phyloP scores from a whole-genome alignment of 2,329 filamentous ascomycete species.

The Venturia pyrina region DNA sequence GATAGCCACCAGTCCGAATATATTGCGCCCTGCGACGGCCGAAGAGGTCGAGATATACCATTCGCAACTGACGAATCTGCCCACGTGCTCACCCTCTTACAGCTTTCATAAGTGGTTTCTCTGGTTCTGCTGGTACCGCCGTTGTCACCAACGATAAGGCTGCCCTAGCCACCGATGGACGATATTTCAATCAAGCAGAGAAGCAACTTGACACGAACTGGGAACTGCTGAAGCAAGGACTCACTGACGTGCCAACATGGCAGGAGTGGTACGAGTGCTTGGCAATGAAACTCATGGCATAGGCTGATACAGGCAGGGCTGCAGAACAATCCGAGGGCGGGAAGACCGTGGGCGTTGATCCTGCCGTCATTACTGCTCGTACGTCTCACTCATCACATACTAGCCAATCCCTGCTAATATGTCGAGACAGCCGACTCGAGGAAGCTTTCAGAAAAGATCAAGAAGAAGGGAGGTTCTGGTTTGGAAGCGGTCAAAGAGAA shows the following conservation, averaged over 20 bases:
- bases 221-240: conserved; percentile 81
- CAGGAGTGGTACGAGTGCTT: conserved; percentile 66
- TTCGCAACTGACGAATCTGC: conserved; percentile 12
- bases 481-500: conserved; percentile 70
- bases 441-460: conserved; percentile 76
- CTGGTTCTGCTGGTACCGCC: conserved; percentile 87
- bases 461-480: conserved; percentile 71
- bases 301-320: conserved; percentile 33
- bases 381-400: conserved; percentile 32
- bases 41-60: conserved; percentile 47
- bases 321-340: conserved; percentile 77
- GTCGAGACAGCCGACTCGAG: conserved; percentile 45
- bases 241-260: conserved; percentile 92
- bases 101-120: conserved; percentile 88
- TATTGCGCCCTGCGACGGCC: conserved; percentile 88
- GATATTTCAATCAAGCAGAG: conserved; percentile 94
- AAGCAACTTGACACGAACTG: conserved; percentile 89
- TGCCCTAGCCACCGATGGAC: conserved; percentile 84
- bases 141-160: conserved; percentile 81
- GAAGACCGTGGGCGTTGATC: conserved; percentile 84
- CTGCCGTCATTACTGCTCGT: conserved; percentile 69
- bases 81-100: conserved; percentile 17
- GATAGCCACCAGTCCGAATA: conserved; percentile 98
- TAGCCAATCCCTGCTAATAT: conserved; percentile 20
- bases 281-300: background rate